Percentiles rank a stretch among this genome's conserved stretches.
Evolutionary conservation across 345 rosid species (phyloP).

Genomic region (Gossypium mustelinum): DNA sequence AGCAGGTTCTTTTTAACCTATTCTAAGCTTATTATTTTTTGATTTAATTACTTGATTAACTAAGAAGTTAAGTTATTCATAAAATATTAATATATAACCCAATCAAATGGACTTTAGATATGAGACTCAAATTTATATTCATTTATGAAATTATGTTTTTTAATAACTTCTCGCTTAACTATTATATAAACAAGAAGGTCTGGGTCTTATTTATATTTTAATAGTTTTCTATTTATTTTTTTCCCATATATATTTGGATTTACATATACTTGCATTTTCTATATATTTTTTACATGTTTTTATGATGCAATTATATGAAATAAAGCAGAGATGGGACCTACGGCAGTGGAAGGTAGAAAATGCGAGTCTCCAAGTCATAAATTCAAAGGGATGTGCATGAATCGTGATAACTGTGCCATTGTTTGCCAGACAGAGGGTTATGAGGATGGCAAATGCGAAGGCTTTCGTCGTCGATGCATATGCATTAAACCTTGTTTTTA

Average conservation of each 20-base stretch:
- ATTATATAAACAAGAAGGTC: too few relatives aligned
- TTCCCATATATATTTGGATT: not conserved
- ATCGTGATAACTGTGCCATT: conserved; percentile 28
- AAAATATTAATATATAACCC: not conserved
- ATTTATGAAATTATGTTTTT: too few relatives aligned
- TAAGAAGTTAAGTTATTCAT: not conserved
- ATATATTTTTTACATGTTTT: not conserved
- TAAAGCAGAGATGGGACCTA: conserved; percentile 9
- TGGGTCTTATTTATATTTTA: too few relatives aligned
- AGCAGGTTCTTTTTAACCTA: not conserved
- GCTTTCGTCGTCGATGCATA: conserved; percentile 42
- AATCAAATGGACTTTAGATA: too few relatives aligned
- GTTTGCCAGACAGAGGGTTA: conserved; percentile 42
- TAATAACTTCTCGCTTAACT: too few relatives aligned
- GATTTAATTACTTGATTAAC: not conserved
- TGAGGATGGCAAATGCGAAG: conserved; percentile 35
- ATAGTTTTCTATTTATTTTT: too few relatives aligned
- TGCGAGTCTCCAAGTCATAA: conserved; percentile 40
- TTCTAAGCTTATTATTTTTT: not conserved
- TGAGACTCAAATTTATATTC: too few relatives aligned
- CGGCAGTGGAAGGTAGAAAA: conserved; percentile 26
- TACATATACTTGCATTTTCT: not conserved
- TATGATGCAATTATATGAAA: not conserved
- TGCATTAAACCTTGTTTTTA: conserved; percentile 23
- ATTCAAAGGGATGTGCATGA: conserved; percentile 34